Conservation (phyloP, 257 asterid species). For the Capsicum pubescens region DNA sequence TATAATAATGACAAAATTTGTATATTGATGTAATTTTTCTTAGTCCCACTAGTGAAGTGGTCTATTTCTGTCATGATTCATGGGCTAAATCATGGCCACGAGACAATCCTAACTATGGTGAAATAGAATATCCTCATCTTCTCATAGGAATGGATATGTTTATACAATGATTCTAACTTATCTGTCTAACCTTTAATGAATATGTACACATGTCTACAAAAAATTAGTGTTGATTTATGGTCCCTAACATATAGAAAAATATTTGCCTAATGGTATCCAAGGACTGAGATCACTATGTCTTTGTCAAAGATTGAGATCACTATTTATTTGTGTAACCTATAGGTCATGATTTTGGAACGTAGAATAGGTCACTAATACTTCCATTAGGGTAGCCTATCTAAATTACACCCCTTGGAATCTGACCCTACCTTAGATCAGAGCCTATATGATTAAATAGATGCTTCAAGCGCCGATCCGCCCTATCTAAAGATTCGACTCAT, state of each 20-base stretch:
- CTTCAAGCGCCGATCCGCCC: background rate
- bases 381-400: background rate
- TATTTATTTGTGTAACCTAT: background rate
- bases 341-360: background rate
- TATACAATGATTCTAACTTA: background rate
- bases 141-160: background rate
- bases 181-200: background rate
- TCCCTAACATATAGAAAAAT: slow-evolving; percentile 12
- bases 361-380: background rate
- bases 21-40: background rate
- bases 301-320: background rate
- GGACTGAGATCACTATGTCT: background rate
- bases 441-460: background rate
- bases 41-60: background rate
- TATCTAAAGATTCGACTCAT: background rate
- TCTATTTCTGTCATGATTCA: background rate
- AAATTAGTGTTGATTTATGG: background rate
- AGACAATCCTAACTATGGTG: background rate
- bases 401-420: background rate
- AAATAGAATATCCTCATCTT: background rate
- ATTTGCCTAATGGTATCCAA: background rate
- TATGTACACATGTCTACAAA: background rate
- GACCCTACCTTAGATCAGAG: background rate
- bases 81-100: slow-evolving; percentile 1
- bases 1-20: too few species aligned